Conservation (phyloP, 1,284 basidiomycete genomes). For the Austroboletus olivaceoglutinosus region DNA sequence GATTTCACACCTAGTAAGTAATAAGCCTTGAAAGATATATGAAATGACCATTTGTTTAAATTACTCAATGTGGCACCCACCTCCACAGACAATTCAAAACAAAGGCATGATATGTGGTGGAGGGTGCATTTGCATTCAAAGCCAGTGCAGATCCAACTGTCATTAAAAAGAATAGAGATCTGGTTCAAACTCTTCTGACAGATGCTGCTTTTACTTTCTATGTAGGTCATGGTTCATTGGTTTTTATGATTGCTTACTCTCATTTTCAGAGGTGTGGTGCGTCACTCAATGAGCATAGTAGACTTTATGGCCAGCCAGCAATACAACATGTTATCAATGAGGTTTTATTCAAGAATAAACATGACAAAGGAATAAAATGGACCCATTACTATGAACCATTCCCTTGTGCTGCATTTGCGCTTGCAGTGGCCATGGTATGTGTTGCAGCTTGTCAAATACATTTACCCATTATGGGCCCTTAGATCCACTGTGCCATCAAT, state of each 20-base stretch:
- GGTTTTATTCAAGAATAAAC: slow-evolving; percentile 1
- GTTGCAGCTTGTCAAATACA: not conserved
- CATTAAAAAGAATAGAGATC: too few relatives aligned
- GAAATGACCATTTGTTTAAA: too few relatives aligned
- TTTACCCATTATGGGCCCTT: not conserved
- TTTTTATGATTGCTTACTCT: not conserved
- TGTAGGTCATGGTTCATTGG: not conserved
- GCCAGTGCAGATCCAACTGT: too few relatives aligned
- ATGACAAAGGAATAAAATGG: not conserved
- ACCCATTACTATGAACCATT: not conserved
- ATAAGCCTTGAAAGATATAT: too few relatives aligned
- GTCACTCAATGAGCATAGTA: not conserved
- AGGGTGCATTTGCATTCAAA: too few relatives aligned
- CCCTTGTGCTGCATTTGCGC: not conserved
- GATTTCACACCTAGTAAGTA: too few relatives aligned
- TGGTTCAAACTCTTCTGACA: not conserved
- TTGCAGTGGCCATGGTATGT: not conserved
- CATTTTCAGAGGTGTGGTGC: not conserved
- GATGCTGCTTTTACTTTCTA: not conserved
- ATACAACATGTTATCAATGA: not conserved
- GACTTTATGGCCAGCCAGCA: not conserved
- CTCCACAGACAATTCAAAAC: too few relatives aligned
- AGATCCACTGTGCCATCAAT: not conserved
- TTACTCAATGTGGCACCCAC: too few relatives aligned
- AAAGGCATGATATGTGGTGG: too few relatives aligned